phyloP scores from a whole-genome alignment of 768 basidiomycete genomes.

The Trametes villosa region DNA sequence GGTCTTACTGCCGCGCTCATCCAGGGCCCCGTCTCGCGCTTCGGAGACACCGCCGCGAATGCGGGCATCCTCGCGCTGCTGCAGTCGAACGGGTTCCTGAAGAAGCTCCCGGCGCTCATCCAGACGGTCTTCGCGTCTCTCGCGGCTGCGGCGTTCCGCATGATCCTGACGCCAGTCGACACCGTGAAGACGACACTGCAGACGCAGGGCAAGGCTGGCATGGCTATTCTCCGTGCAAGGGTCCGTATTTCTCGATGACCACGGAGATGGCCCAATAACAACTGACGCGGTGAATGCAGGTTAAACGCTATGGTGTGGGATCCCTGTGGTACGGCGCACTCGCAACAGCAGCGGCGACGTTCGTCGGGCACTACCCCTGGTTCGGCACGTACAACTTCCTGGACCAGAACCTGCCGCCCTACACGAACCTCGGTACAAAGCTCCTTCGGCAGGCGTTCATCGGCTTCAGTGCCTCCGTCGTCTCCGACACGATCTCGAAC shows the following conservation, averaged over 20 bases:
- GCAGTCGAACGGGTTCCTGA: constrained; percentile 73
- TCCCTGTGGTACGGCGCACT: constrained; percentile 90
- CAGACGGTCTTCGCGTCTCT: constrained; percentile 82
- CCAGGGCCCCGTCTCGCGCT: constrained; percentile 83
- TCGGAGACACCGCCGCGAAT: constrained; percentile 96
- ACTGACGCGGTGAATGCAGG: constrained; percentile 40
- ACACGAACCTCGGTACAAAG: constrained; percentile 55
- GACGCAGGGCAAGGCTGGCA: constrained; percentile 78
- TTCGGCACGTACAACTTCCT: constrained; percentile 88
- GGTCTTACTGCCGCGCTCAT: constrained; percentile 85
- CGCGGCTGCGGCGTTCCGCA: constrained; percentile 84
- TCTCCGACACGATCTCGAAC: constrained; percentile 87
- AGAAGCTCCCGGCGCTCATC: constrained; percentile 58
- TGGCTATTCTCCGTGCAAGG: constrained; percentile 66
- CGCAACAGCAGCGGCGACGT: constrained; percentile 92
- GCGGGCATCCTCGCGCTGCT: constrained; percentile 88
- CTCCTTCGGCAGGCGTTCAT: constrained; percentile 86
- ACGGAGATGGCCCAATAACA: background rate
- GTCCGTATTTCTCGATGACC: constrained; percentile 41
- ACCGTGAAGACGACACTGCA: constrained; percentile 96
- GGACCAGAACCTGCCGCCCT: constrained; percentile 59
- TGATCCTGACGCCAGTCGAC: constrained; percentile 92
- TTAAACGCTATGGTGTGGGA: constrained; percentile 74
- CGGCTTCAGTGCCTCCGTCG: constrained; percentile 84
- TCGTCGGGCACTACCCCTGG: constrained; percentile 95